Evolutionary conservation across 148 eudicot genomes (phyloP).

Genomic region (Amaranthus hypochondriacus): DNA sequence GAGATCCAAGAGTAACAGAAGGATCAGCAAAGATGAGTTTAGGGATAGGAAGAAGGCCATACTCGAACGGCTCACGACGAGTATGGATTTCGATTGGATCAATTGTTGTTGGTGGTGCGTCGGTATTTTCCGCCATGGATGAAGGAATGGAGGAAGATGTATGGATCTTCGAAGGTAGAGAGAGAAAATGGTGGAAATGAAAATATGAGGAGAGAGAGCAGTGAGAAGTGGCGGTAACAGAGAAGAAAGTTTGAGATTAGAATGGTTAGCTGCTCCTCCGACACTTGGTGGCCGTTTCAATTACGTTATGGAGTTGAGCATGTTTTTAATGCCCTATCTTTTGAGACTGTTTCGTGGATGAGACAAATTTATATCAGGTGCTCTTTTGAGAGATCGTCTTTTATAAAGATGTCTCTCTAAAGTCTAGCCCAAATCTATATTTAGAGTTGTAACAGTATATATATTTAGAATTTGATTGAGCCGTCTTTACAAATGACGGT

Average conservation of each 20-base stretch:
- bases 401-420: too few relatives aligned
- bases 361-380: too few relatives aligned
- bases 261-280: slow-evolving; percentile 10
- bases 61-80: slow-evolving; percentile 82
- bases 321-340: too few relatives aligned
- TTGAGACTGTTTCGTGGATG: too few relatives aligned
- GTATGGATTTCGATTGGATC: slow-evolving; percentile 52
- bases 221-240: slow-evolving; percentile 18
- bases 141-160: slow-evolving; percentile 21
- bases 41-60: slow-evolving; percentile 87
- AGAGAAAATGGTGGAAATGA: neutral
- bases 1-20: slow-evolving; percentile 44
- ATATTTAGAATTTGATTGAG: too few relatives aligned
- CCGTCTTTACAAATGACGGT: too few relatives aligned
- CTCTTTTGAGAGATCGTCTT: too few relatives aligned
- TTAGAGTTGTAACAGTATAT: too few relatives aligned
- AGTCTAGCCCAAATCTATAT: too few relatives aligned
- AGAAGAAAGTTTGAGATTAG: neutral
- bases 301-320: slow-evolving; percentile 1
- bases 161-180: neutral
- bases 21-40: slow-evolving; percentile 86
- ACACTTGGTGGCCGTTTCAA: neutral
- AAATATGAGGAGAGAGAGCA: neutral
- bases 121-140: neutral
- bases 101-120: slow-evolving; percentile 13